These are phyloP conservation scores for Erigeron philadelphicus DNA, from an alignment of 140 eudicot species.

Conservation along the genomic window DNA sequence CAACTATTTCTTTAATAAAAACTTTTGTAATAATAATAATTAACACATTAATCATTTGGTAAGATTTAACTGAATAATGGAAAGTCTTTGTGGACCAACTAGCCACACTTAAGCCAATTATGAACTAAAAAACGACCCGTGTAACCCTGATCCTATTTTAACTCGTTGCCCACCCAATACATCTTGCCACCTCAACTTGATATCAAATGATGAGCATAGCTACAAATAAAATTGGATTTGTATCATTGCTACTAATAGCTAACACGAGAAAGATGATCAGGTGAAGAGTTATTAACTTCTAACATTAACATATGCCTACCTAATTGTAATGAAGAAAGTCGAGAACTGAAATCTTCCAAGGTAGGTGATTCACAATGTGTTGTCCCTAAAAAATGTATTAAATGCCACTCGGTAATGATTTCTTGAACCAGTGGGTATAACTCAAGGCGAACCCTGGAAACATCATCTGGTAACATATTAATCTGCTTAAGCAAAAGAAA, in stretches of 20 bases:
- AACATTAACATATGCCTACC: slow-evolving; percentile 42
- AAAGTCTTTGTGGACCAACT: no score
- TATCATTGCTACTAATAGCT: neutral
- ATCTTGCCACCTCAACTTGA: no score
- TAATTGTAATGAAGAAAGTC: slow-evolving; percentile 70
- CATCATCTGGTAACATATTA: slow-evolving; percentile 67
- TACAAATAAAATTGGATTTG: no score
- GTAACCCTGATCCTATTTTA: no score
- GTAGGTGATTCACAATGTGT: slow-evolving; percentile 78
- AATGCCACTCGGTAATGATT: slow-evolving; percentile 81
- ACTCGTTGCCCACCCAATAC: no score
- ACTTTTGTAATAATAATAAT: neutral
- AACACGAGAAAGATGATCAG: neutral
- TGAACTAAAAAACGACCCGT: no score
- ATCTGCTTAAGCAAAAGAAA: slow-evolving; percentile 50
- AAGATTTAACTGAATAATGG: no score
- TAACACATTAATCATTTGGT: neutral
- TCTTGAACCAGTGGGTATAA: slow-evolving; percentile 83
- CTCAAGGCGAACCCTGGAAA: slow-evolving; percentile 70
- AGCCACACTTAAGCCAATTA: no score
- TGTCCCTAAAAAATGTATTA: slow-evolving; percentile 67
- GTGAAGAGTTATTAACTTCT: neutral
- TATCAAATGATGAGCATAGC: no score
- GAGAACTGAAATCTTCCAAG: slow-evolving; percentile 81
- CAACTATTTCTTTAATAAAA: neutral